Evolutionary conservation across 2,329 filamentous ascomycete species (phyloP).

Genomic region (Cyclaneusma minus): DNA sequence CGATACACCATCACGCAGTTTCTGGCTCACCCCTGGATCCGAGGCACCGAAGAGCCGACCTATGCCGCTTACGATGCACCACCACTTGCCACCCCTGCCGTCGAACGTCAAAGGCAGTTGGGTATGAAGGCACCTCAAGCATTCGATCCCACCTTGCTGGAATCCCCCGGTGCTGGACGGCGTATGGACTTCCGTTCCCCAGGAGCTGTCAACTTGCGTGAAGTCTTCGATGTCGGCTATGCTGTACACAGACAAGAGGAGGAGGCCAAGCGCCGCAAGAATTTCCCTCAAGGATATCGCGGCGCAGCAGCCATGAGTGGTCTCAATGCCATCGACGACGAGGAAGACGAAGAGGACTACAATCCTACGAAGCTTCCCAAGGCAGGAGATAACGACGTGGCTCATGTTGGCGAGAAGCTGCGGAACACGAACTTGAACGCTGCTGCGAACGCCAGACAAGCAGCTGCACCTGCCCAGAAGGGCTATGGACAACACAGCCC

Average conservation of each 20-base stretch:
- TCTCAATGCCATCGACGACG: conserved; percentile 48
- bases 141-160: conserved; percentile 39
- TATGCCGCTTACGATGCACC: conserved; percentile 53
- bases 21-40: conserved; percentile 87
- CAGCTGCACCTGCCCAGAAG: conserved; percentile 24
- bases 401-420: conserved; percentile 74
- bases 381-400: conserved; percentile 39
- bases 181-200: conserved; percentile 90
- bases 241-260: conserved; percentile 95
- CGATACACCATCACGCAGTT: conserved; percentile 90
- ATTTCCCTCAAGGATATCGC: conserved; percentile 57
- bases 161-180: conserved; percentile 44
- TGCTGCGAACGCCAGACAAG: conserved; percentile 45
- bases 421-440: conserved; percentile 61
- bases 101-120: conserved; percentile 19
- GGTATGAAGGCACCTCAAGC: conserved; percentile 25
- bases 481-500: conserved; percentile 87
- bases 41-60: conserved; percentile 51
- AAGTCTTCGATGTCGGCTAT: conserved; percentile 97
- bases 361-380: conserved; percentile 54
- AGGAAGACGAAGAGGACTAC: conserved; percentile 46
- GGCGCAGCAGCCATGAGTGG: conserved; percentile 47
- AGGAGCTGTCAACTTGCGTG: conserved; percentile 84
- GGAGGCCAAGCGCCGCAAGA: conserved; percentile 81
- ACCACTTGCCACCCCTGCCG: conserved; percentile 52